Conservation (phyloP, 345 rosid species). For the Angophora floribunda region DNA sequence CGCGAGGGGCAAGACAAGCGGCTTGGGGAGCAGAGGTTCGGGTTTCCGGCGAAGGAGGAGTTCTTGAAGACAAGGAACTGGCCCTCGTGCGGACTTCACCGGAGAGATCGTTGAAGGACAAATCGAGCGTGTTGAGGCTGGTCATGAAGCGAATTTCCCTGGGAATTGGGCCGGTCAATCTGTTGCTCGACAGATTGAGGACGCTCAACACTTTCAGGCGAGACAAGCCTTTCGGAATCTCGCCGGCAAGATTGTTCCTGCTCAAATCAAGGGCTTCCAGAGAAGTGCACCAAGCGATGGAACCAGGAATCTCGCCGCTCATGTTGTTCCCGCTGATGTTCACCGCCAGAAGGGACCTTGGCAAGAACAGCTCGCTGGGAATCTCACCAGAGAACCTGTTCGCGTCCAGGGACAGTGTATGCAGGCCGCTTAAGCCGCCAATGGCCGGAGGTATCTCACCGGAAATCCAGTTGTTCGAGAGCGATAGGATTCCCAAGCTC, state of each 20-base stretch:
- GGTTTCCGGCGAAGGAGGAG: slow-evolving; percentile 60
- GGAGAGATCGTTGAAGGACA: slow-evolving; percentile 53
- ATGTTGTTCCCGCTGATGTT: slow-evolving; percentile 49
- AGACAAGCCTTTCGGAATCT: slow-evolving; percentile 40
- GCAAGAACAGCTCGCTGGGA: slow-evolving; percentile 40
- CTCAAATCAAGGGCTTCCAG: slow-evolving; percentile 60
- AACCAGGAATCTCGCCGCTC: slow-evolving; percentile 50
- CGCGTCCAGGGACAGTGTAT: slow-evolving; percentile 29
- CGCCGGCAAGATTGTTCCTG: slow-evolving; percentile 47
- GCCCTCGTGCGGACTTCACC: slow-evolving; percentile 60
- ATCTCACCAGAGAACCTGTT: slow-evolving; percentile 54
- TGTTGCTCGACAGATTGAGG: slow-evolving; percentile 62
- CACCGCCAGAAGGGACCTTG: slow-evolving; percentile 32
- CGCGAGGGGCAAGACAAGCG: slow-evolving; percentile 29
- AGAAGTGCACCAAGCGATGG: slow-evolving; percentile 29
- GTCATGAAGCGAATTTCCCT: slow-evolving; percentile 52
- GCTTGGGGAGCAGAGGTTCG: slow-evolving; percentile 48
- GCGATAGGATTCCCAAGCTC: slow-evolving; percentile 20
- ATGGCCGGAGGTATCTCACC: slow-evolving; percentile 66
- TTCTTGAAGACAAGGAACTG: slow-evolving; percentile 71
- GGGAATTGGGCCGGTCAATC: slow-evolving; percentile 62
- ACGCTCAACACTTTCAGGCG: slow-evolving; percentile 34
- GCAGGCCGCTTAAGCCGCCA: slow-evolving; percentile 32
- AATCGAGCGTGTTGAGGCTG: slow-evolving; percentile 70
- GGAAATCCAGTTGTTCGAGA: slow-evolving; percentile 50